Conservation (phyloP, 2,329 filamentous ascomycete genomes). For the Pseudopyrenochaeta lycopersici region DNA sequence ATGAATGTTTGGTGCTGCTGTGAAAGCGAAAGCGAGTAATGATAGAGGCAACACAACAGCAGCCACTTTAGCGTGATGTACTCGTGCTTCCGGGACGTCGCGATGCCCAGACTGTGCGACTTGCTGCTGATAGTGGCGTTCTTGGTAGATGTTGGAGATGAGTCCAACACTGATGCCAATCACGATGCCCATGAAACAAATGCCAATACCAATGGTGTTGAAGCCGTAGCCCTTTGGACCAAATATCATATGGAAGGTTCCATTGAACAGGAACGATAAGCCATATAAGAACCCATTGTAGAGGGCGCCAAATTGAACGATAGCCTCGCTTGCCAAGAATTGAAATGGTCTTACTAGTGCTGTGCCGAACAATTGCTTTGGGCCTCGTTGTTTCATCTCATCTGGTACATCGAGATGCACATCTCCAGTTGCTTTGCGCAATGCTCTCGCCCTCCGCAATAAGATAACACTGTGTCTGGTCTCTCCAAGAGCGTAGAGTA, state of each 20-base stretch:
- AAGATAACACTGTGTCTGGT: conserved; percentile 58
- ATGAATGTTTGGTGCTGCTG: conserved; percentile 33
- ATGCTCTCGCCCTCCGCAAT: conserved; percentile 39
- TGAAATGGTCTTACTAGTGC: conserved; percentile 58
- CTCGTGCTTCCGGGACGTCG: conserved; percentile 55
- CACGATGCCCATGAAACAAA: conserved; percentile 53
- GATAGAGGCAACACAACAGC: conserved; percentile 49
- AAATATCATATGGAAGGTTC: conserved; percentile 60
- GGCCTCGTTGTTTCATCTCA: conserved; percentile 49
- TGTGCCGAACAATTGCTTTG: conserved; percentile 52
- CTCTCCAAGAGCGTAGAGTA: conserved; percentile 51
- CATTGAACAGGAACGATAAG: conserved; percentile 60
- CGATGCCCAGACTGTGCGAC: conserved; percentile 43
- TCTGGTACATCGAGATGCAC: conserved; percentile 45
- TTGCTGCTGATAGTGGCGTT: conserved; percentile 52
- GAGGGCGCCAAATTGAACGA: conserved; percentile 58
- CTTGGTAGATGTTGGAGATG: conserved; percentile 56
- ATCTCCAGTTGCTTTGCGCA: conserved; percentile 38
- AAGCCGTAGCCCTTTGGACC: conserved; percentile 55
- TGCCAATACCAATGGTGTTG: conserved; percentile 50
- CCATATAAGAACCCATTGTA: conserved; percentile 62
- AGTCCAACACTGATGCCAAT: conserved; percentile 55
- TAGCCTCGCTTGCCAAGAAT: conserved; percentile 58
- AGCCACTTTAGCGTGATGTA: conserved; percentile 53
- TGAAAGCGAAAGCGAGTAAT: conserved; percentile 49